Evolutionary conservation across 1,139 yeast genomes (phyloP), one percentile per base, ranked within the genome.

Genomic region (Debaryomycetaceae sp.): DNA sequence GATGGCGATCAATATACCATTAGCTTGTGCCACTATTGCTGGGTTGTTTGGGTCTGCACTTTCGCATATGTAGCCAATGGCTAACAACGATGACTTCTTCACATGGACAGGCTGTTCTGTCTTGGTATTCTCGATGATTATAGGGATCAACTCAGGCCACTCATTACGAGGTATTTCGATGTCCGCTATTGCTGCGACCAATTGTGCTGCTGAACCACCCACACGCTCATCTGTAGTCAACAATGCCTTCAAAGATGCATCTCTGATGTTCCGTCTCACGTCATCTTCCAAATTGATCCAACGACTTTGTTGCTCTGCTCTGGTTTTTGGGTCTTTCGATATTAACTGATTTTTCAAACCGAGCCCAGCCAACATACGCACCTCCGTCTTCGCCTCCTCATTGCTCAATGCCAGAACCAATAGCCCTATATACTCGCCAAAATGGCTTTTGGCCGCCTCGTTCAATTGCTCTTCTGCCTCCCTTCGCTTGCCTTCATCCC

Each of bases 31-130:
- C 16, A 84, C 81, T 45, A 91, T 81, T 35, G 83, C 84, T 17
- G 85, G 81, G 61, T 88, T 87, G 45, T 76, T 75, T 16, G 96
- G 95, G 58, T 91, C 96, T 8, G 95, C 92, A 41, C 86, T 78
- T 65, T 92, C 98, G 67, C 98, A 92, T 49, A 92, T 91, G 62
- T 89, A 92, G 38, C 98, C 98, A 56, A 92, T 86, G 3, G 98
- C 79, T 55, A 88, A 75, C 51, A 91, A 73, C 5, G 96, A 86
- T 1, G 96, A 87, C 55, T 91, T 79, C 67, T 92, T 92, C 41
- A 89, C 81, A 56, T 83, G 73, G 41, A 78, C 87, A 14, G 91
- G 84, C 54, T 84, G 83, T 39, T 83, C 87, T 7, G 83, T 71
- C 53, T 81, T 81, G 34, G 98, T 92, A 62, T 89, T 87, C 47